Evolutionary conservation across 495 filamentous ascomycete species (phyloP).

Genomic region (Penicillium salamii): DNA sequence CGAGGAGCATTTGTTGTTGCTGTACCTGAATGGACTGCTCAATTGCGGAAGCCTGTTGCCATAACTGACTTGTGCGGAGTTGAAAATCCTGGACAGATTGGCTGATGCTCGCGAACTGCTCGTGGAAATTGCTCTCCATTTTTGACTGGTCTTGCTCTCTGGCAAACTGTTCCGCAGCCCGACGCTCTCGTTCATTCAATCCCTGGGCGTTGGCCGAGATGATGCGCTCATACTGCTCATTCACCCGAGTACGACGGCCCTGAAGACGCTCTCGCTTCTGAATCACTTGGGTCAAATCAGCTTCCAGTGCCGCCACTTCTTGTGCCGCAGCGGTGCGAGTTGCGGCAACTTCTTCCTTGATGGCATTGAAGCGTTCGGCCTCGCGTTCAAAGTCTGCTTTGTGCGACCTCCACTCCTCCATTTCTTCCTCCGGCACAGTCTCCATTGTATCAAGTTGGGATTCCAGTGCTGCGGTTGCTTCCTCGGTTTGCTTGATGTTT

Average conservation of each 20-base stretch:
- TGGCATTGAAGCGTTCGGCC: slow-evolving; percentile 58
- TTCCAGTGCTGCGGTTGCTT: slow-evolving; percentile 60
- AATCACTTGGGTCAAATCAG: slow-evolving; percentile 63
- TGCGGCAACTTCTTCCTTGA: slow-evolving; percentile 56
- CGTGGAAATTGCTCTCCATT: slow-evolving; percentile 48
- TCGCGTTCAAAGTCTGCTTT: slow-evolving; percentile 62
- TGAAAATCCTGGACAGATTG: slow-evolving; percentile 49
- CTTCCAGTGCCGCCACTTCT: slow-evolving; percentile 59
- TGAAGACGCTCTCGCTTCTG: slow-evolving; percentile 78
- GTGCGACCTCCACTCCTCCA: slow-evolving; percentile 56
- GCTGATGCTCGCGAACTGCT: slow-evolving; percentile 44
- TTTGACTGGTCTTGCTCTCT: slow-evolving; percentile 62
- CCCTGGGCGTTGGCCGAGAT: slow-evolving; percentile 72
- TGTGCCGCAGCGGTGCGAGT: slow-evolving; percentile 63
- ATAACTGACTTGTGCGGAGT: slow-evolving; percentile 42
- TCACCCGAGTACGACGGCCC: slow-evolving; percentile 69
- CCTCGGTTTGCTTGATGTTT: slow-evolving; percentile 80
- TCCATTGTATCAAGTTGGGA: slow-evolving; percentile 64
- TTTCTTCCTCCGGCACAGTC: slow-evolving; percentile 64
- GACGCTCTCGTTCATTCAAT: slow-evolving; percentile 70
- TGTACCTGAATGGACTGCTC: slow-evolving; percentile 48
- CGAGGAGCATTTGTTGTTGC: slow-evolving; percentile 43
- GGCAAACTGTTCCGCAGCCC: slow-evolving; percentile 63
- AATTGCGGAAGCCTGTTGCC: slow-evolving; percentile 47
- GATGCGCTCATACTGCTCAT: slow-evolving; percentile 75